Conservation (phyloP, 1,139 yeast genomes). For the Sugiyamaella novakii region DNA sequence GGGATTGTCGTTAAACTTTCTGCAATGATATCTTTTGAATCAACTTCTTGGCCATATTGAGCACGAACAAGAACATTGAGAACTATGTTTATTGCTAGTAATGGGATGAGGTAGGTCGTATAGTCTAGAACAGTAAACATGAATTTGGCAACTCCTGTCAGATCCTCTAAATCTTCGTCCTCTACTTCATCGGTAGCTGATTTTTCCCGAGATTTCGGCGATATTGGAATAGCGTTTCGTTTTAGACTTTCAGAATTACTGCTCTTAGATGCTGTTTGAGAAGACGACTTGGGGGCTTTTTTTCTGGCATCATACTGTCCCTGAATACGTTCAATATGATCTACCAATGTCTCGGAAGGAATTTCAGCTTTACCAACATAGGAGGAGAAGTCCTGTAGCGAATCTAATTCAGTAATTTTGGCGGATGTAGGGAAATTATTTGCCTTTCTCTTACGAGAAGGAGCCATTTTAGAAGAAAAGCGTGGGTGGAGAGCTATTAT, state of each 20-base stretch:
- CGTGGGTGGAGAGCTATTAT: too few relatives aligned
- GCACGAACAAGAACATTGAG: slow-evolving; percentile 41
- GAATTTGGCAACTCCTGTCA: slow-evolving; percentile 31
- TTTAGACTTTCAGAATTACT: not conserved
- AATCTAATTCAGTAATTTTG: slow-evolving; percentile 15
- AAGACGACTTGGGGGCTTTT: slow-evolving; percentile 9
- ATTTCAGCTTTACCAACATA: slow-evolving; percentile 33
- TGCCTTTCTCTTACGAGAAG: slow-evolving; percentile 8
- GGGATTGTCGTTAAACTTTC: slow-evolving; percentile 36
- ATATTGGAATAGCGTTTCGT: not conserved
- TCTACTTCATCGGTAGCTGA: not conserved
- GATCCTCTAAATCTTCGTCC: slow-evolving; percentile 31
- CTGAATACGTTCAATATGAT: slow-evolving; percentile 36
- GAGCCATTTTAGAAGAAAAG: slow-evolving; percentile 5
- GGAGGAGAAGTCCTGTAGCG: slow-evolving; percentile 10
- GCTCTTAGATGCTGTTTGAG: too few relatives aligned
- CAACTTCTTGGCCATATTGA: slow-evolving; percentile 39
- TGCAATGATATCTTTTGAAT: slow-evolving; percentile 28
- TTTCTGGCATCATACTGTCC: slow-evolving; percentile 19
- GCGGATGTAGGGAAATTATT: slow-evolving; percentile 12
- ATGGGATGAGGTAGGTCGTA: slow-evolving; percentile 39
- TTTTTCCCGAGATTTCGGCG: not conserved
- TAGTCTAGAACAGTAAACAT: slow-evolving; percentile 39
- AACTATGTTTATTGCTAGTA: slow-evolving; percentile 40
- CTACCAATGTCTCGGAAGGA: slow-evolving; percentile 35